Evolutionary conservation across 169 alveolate species (phyloP), one percentile per base, ranked within the genome.

Genomic region (Eimeria sp.): DNA sequence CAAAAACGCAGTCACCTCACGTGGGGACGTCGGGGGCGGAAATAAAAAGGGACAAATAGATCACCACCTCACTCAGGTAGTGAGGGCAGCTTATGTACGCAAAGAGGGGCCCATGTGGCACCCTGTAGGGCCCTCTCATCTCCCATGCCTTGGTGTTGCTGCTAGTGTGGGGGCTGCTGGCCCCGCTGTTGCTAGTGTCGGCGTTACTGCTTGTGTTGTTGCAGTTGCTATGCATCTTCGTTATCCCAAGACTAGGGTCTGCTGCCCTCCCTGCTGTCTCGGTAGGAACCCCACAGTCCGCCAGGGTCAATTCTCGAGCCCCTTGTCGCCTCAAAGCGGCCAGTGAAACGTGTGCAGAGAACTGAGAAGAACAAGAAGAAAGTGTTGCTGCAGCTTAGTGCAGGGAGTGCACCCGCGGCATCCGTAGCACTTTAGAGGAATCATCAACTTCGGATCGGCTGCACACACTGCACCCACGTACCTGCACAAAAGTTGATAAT

Each of bases 11-110:
- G 57, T 16, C 13, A 47, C 40, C 95, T 72, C 70, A 97, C 98
- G 90, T 91, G 54, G 94, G 73, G 10, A 75, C 43, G 86, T 91
- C 76, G 27, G 89, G 89, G 70, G 95, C 89, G 40, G 89, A 72
- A 9, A 97, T 82, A 51, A 93, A 89, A 61, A 98, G 97, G 54
- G 97, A 95, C 43, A 97, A 78, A 89, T 98, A 98, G n/a, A 97
- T 95, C 30, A 97, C 70, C 43, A 97, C 96, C 96, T 98, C 99
- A 18, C 98, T 97, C 51, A 97, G 96, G 96, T 98, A 98, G 95
- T 98, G 99, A 6, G 99, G 99, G 82, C 99, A 98, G 93, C 97
- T 83, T 61, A 97, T 94, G 89, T 89, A 96, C 89, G 97, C 91
- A 84, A 98, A 98, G 61, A 97, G 96, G 80, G 98, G 98, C 10